Base-by-base conservation (phyloP, 768 basidiomycete genomes). In the Tulasnella sp. region DNA sequence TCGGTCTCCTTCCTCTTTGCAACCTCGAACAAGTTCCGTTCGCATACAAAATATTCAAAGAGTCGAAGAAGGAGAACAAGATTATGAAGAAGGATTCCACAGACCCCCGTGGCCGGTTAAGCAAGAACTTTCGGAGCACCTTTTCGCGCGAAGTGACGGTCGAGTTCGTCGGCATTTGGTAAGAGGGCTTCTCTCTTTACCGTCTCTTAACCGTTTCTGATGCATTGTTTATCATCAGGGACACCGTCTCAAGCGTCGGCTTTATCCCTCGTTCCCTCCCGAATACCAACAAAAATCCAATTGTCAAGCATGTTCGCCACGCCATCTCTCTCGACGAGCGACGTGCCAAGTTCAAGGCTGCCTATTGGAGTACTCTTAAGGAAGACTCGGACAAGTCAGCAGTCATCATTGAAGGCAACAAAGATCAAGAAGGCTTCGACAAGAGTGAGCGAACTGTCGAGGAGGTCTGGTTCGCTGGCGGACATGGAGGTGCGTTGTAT, bases 111-210 rank as follows among this genome's bases (percentile, higher is more conserved):
- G 42, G 42, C 72, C 2, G 24, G 42, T 12, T 76, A 24, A 88
- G 2, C 80, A 88, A 87, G 0, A 91, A 92, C 8, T 96, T 94
- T 86, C 95, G 94, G 85, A 84, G 88, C 81, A 92, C 92, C 0
- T 95, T 93, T 84, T 93, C 91, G 75, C 89, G 87, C 50, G 40
- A 75, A n/a, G 92, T 95, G 5, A 86, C 88, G 24, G 88, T 95
- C 28, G 92, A 94, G 24, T 95, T 95, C 79, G 85, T 96, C 74
- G 94, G 94, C 0, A 91, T 94, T 72, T 95, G 93, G 93, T 93
- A 83, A 79, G 88, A 83, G 34, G 37, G 4, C 24, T 74, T 31
- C 6, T 6, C 12, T 22, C 5, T 3, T 4, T 28, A 0, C 0
- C 37, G n/a, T 9, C 11, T 28, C 2, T 34, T 72, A 24, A 31